Base-by-base conservation (phyloP, 148 eudicot species). In the Vaccinium vitisidaea region DNA sequence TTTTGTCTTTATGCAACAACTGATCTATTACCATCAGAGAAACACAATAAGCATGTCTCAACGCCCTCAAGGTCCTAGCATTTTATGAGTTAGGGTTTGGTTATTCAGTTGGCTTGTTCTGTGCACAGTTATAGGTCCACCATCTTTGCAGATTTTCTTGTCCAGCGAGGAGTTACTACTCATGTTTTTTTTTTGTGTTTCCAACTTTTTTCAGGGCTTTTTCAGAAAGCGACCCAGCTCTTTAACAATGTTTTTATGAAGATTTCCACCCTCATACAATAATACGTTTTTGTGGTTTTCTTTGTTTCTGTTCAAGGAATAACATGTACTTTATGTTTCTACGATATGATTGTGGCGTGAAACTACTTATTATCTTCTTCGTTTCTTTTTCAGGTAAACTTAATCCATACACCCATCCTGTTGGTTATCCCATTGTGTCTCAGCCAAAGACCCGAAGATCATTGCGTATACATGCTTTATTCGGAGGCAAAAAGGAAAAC, bases 401-500 rank as follows among this genome's bases (percentile, higher is more conserved):
- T 5, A 63, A 63, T 84, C 46, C 80, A 67, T 80, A 79, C 36
- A 32, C 73, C 86, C 83, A 74, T 84, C 77, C 48, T 76, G 86
- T 77, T 84, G 82, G 83, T 75, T 76, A 50, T 77, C 36, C 81
- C 76, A 36, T 48, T 85, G 71, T 82, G 74, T 87, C 90, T 32
- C 55, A 77, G 82, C 55, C 89, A 61, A 65, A 79, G 12, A 58
- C 30, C 25, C 86, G n/a, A 9, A 88, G 90, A 80, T 88, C 92
- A 50, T 70, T 90, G 53, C 88, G 84, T 80, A 84, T 93, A 39
- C 84, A 86, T 85, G 93, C 86, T 86, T 86, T 94, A 74, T 94
- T 94, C 85, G 98, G 98, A 84, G 98, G 98, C 49, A 92, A 92
- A 83, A 95, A 95, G 87, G 91, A 92, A n/a, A 87, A 84, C 48